Conservation (phyloP, 305 asterid species). For the Fraxinus sp. region DNA sequence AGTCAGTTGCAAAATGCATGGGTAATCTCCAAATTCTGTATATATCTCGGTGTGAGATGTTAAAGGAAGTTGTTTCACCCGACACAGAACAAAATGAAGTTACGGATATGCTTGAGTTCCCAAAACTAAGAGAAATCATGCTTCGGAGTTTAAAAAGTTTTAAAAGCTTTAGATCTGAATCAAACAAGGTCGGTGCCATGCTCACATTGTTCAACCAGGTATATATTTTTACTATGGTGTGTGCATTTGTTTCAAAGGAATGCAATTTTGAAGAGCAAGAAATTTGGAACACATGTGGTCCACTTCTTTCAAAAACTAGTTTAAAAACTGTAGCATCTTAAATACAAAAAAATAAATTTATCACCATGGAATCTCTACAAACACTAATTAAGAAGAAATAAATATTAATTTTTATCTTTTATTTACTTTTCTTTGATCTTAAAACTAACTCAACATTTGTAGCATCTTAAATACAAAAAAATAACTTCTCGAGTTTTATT, state of each 20-base stretch:
- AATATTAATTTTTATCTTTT: not conserved
- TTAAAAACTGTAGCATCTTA: too few species aligned
- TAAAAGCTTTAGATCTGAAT: not conserved
- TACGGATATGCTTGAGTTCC: not conserved
- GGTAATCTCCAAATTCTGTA: constrained; percentile 4
- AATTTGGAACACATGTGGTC: not conserved
- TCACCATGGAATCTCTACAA: not conserved
- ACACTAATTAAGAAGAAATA: not conserved
- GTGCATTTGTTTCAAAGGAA: not conserved
- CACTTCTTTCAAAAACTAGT: not conserved
- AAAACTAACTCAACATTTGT: not conserved
- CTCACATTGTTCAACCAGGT: not conserved
- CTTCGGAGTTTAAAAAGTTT: not conserved
- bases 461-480: not conserved
- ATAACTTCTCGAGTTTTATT: not conserved
- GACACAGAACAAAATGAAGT: not conserved
- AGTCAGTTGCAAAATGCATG: not conserved
- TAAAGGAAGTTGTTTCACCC: not conserved
- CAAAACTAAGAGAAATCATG: constrained; percentile 2
- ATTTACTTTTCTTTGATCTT: not conserved
- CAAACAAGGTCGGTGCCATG: not conserved
- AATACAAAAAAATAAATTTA: too few species aligned
- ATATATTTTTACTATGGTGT: not conserved
- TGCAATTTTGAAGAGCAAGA: not conserved
- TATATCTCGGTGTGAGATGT: not conserved